Conservation (phyloP, 345 rosid genomes). For the Brassica juncea region DNA sequence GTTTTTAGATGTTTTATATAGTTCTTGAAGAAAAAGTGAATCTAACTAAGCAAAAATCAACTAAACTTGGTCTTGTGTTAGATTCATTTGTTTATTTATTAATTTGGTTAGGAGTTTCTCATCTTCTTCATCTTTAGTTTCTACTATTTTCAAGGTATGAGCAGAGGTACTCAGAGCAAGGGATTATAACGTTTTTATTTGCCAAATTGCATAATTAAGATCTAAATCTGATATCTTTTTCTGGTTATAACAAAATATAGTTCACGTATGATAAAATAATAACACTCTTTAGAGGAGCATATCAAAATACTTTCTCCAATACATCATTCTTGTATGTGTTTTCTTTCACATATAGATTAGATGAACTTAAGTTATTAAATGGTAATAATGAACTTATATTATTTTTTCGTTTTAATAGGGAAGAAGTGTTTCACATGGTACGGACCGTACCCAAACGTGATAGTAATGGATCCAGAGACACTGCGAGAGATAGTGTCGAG, state of each 20-base stretch:
- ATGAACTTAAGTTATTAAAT: constrained; percentile 4
- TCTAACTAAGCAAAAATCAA: not conserved
- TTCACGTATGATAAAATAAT: not conserved
- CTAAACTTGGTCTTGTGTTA: not conserved
- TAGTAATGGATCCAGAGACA: constrained; percentile 48
- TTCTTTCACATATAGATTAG: constrained; percentile 17
- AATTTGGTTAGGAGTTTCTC: not conserved
- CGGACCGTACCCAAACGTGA: constrained; percentile 48
- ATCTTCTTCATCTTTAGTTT: constrained; percentile 15
- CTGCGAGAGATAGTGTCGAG: constrained; percentile 44
- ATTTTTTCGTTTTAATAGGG: constrained; percentile 26
- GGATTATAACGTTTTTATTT: not conserved
- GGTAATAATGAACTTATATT: not conserved
- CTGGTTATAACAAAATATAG: constrained; percentile 9
- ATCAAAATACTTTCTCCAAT: not conserved
- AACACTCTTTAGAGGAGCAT: not conserved
- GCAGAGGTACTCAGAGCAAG: constrained; percentile 3
- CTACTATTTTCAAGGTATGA: not conserved
- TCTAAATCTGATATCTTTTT: constrained; percentile 25
- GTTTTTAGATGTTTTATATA: not conserved
- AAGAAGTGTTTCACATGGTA: constrained; percentile 49
- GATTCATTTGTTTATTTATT: not conserved
- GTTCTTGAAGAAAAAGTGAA: not conserved
- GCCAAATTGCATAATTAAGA: constrained; percentile 3
- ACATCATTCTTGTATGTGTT: not conserved